A percentile compares a stretch with the other conserved stretches of the same genome.
Evolutionary conservation across 2,329 filamentous ascomycete genomes (phyloP).

Genomic region (Trichoderma sp.): DNA sequence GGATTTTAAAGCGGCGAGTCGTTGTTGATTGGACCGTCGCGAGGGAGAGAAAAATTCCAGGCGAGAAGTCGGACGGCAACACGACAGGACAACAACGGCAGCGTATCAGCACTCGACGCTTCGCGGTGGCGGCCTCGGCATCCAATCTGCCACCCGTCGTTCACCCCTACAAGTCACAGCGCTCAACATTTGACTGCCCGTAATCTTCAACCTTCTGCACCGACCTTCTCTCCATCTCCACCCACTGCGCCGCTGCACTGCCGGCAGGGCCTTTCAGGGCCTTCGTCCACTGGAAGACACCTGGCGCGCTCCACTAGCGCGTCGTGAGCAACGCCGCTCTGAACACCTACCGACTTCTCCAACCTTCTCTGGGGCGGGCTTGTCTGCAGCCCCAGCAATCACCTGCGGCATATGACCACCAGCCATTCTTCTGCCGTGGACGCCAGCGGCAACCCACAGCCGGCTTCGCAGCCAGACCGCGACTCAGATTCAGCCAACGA

Average conservation of each 20-base stretch:
- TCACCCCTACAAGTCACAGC: not conserved
- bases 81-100: not conserved
- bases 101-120: slow-evolving; percentile 8
- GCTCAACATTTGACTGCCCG: not conserved
- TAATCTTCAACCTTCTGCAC: not conserved
- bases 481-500: slow-evolving; percentile 19
- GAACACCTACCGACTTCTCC: not conserved
- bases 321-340: slow-evolving; percentile 9
- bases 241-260: slow-evolving; percentile 12
- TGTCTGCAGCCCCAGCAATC: slow-evolving; percentile 2
- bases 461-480: slow-evolving; percentile 15
- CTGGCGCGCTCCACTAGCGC: slow-evolving; percentile 18
- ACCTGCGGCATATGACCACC: slow-evolving; percentile 23
- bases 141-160: slow-evolving; percentile 6
- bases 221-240: not conserved
- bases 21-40: slow-evolving; percentile 9
- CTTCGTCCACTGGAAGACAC: slow-evolving; percentile 11
- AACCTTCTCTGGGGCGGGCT: slow-evolving; percentile 15
- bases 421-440: slow-evolving; percentile 22
- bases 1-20: not conserved
- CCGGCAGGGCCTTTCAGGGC: slow-evolving; percentile 11
- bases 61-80: not conserved
- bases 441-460: slow-evolving; percentile 19
- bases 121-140: slow-evolving; percentile 9
- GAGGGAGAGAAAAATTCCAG: not conserved